These are phyloP conservation scores for Aspergillus pseudoglaucus DNA, from an alignment of 2,329 filamentous ascomycete genomes.

Conservation along the genomic window DNA sequence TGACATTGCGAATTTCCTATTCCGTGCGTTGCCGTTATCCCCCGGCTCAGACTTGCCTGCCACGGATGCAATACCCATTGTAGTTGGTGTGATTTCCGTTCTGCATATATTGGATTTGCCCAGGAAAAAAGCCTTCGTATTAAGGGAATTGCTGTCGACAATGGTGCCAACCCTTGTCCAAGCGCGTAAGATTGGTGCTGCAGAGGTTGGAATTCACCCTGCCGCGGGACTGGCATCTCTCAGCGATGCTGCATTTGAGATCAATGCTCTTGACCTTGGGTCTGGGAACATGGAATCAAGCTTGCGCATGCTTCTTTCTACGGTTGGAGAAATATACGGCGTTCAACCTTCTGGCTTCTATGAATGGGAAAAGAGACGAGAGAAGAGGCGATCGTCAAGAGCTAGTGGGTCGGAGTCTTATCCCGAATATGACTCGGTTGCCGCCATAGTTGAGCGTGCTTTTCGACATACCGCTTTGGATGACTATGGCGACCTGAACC, in stretches of 20 bases:
- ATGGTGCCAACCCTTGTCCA: constrained; percentile 81
- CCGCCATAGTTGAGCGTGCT: constrained; percentile 38
- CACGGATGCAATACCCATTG: constrained; percentile 68
- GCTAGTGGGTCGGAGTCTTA: constrained; percentile 10
- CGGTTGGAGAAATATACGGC: constrained; percentile 35
- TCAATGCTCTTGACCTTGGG: constrained; percentile 37
- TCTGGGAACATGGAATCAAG: constrained; percentile 38
- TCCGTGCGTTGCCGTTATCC: constrained; percentile 64
- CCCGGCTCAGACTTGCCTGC: constrained; percentile 57
- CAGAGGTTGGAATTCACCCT: constrained; percentile 93
- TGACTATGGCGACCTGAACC: constrained; percentile 65
- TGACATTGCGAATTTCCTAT: constrained; percentile 59
- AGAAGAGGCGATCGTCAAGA: constrained; percentile 21
- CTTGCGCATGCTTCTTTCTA: constrained; percentile 32
- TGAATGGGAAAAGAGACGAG: constrained; percentile 16
- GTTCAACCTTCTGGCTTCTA: constrained; percentile 32
- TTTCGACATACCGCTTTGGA: constrained; percentile 41
- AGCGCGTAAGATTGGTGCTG: constrained; percentile 83
- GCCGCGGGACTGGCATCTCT: constrained; percentile 76
- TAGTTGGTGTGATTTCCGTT: constrained; percentile 84
- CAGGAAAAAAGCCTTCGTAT: constrained; percentile 83
- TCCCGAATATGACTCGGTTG: constrained; percentile 29
- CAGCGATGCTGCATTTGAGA: constrained; percentile 46
- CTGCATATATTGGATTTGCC: constrained; percentile 71
- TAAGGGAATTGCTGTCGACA: constrained; percentile 76